Percentiles rank a stretch among this genome's conserved stretches.
phyloP scores from a whole-genome alignment of 441 rosid genomes.

The Geranium incanum region DNA sequence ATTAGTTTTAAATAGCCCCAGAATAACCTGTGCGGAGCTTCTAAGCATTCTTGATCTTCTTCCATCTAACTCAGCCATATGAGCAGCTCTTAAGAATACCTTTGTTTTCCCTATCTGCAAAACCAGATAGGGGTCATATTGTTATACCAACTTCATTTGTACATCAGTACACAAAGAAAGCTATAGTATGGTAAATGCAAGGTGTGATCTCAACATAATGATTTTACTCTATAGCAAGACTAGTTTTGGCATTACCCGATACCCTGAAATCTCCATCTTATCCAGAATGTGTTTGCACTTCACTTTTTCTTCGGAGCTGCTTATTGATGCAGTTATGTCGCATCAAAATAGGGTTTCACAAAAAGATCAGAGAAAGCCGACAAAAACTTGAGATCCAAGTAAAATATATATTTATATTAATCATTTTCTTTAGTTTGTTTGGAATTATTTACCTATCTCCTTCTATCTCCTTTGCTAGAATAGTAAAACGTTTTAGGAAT shows the following conservation, averaged over 20 bases:
- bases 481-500: conserved; percentile 76
- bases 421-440: conserved; percentile 67
- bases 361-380: conserved; percentile 17
- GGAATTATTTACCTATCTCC: conserved; percentile 60
- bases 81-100: conserved; percentile 93
- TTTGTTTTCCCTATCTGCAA: conserved; percentile 91
- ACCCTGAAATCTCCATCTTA: conserved; percentile 73
- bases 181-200: conserved; percentile 5
- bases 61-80: conserved; percentile 97
- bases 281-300: conserved; percentile 70
- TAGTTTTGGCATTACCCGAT: conserved; percentile 52
- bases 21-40: conserved; percentile 77
- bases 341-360: not conserved
- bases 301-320: conserved; percentile 76
- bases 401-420: conserved; percentile 61
- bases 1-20: conserved; percentile 65
- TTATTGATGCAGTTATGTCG: conserved; percentile 7
- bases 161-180: not conserved
- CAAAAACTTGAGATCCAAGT: conserved; percentile 11
- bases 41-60: conserved; percentile 72
- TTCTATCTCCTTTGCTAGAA: conserved; percentile 58
- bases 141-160: conserved; percentile 5
- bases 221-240: conserved; percentile 31
- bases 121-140: conserved; percentile 27
- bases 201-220: not conserved